phyloP scores from a whole-genome alignment of 2,329 filamentous ascomycete species.

The Golovinomyces cichoracearum region DNA sequence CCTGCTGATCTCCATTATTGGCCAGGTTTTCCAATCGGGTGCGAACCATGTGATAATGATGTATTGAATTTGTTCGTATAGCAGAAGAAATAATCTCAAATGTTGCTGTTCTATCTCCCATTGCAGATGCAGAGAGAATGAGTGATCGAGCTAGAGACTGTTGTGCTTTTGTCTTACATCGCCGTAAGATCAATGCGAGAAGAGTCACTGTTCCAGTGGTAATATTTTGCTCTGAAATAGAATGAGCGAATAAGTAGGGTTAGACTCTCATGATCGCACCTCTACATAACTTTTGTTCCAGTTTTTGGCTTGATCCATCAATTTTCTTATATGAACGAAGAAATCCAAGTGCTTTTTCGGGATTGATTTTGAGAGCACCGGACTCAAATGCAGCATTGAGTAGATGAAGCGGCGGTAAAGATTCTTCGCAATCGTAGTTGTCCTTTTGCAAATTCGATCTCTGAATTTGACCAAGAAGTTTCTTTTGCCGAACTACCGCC shows the following conservation, averaged over 20 bases:
- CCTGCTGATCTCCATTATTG: conserved; percentile 10
- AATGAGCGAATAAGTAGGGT: background rate
- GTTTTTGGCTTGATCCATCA: conserved; percentile 1
- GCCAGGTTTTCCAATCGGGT: conserved; percentile 8
- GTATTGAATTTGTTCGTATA: conserved; percentile 3
- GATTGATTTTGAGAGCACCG: conserved; percentile 9
- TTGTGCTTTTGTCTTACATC: conserved; percentile 6
- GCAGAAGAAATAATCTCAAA: conserved; percentile 8
- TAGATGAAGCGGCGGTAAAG: conserved; percentile 8
- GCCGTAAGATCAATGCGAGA: conserved; percentile 9
- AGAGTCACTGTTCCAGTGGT: conserved; percentile 7
- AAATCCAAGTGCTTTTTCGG: conserved; percentile 9
- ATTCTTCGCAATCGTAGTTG: conserved; percentile 4
- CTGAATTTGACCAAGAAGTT: background rate
- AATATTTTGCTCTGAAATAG: conserved; percentile 4
- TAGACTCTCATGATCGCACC: conserved; percentile 4
- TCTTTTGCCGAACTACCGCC: background rate
- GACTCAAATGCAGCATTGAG: conserved; percentile 8
- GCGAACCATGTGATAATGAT: conserved; percentile 4
- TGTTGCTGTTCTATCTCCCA: conserved; percentile 12
- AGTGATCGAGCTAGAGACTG: conserved; percentile 7
- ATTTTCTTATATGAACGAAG: conserved; percentile 6
- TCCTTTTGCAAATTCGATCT: background rate
- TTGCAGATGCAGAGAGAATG: conserved; percentile 8
- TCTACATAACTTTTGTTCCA: conserved; percentile 8